Evolutionary conservation across 2,329 filamentous ascomycete genomes (phyloP), one percentile per base, ranked within the genome.

Genomic region (Neopestalotiopsis clavispora): DNA sequence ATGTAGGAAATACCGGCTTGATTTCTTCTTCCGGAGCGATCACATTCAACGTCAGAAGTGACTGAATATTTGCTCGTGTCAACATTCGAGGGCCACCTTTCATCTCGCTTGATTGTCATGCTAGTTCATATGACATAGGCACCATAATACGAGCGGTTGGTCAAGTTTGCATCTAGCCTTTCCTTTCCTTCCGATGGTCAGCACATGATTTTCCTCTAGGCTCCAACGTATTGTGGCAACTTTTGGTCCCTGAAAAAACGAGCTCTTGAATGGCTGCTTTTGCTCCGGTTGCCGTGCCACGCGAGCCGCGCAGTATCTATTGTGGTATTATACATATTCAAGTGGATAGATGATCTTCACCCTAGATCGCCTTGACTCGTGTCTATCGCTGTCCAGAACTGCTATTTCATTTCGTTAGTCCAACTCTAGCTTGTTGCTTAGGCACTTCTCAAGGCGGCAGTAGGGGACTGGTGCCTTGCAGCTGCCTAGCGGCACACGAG

Each of bases 391-490:
- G 45, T 52, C 45, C 45, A 52, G n/a, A 52, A 52, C 45, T 52
- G 52, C 45, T 20, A 52, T 17, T 52, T n/a, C 13, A n/a, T 52
- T 52, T 52, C 17, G n/a, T n/a, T 52, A 52, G 45, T n/a, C 9
- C 45, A n/a, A 10, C 17, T n/a, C n/a, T 52, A 52, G 45, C 45
- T n/a, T 52, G 45, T 28, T 52, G n/a, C 45, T 52, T 52, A 52
- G 45, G 45, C 45, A 52, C 5, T 32, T 63, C 28, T n/a, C 30
- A 38, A 23, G 60, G 60, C 38, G 60, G 34, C 17, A 52, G 45
- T 52, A 52, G 45, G 45, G 45, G 45, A 52, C 56, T 67, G 65
- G 65, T 67, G 65, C 65, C 65, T 52, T 67, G 65, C 49, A 67
- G 65, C 65, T 67, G 65, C 65, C 65, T 67, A 67, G 56, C 20